Evolutionary conservation across 2,329 filamentous ascomycete species (phyloP), one percentile per base, ranked within the genome.

Genomic region (Ceratocystis colombiana): DNA sequence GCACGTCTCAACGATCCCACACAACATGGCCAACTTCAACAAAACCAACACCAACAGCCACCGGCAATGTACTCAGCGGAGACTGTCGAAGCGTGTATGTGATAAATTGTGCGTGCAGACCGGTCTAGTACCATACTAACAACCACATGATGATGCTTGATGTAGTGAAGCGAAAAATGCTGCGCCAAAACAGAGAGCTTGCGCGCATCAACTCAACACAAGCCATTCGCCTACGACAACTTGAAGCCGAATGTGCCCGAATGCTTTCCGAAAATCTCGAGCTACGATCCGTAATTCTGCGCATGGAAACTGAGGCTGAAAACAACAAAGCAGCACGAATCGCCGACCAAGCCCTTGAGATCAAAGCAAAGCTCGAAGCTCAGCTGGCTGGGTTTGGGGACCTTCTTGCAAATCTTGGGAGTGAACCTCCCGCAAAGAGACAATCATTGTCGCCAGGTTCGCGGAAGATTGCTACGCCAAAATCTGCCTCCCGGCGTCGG

Each of bases 181-280:
- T 92, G 71, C 84, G 89, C 65, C 90, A 94, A 74, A 95, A 95
- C 74, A 84, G 88, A 75, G 89, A 94, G 72, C 87, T 94, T 69
- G 89, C 89, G 69, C 85, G 86, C 73, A 84, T 82, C 71, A 94
- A 95, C 76, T 90, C 89, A 28, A 81, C 83, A 63, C 88, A 92
- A 74, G 88, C 88, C 41, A 79, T 90, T 41, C 86, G 87, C 70
- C 92, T 94, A 71, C 85, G 89, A 68, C 84, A 80, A 69, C 81
- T 94, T 67, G 89, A 93, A 72, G 84, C 86, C 72, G 88, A 95
- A 74, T 86, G 84, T 69, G 85, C 87, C 50, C 84, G 85, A 62
- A 81, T 92, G 69, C 79, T 92, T 28, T 85, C 87, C n/a, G 88
- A 94, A 71, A 94, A 94, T 72, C 80, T 93, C 66, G 81, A 85